Evolutionary conservation across 2,329 filamentous ascomycete species (phyloP).

Genomic region (Colletotrichum camelliae): DNA sequence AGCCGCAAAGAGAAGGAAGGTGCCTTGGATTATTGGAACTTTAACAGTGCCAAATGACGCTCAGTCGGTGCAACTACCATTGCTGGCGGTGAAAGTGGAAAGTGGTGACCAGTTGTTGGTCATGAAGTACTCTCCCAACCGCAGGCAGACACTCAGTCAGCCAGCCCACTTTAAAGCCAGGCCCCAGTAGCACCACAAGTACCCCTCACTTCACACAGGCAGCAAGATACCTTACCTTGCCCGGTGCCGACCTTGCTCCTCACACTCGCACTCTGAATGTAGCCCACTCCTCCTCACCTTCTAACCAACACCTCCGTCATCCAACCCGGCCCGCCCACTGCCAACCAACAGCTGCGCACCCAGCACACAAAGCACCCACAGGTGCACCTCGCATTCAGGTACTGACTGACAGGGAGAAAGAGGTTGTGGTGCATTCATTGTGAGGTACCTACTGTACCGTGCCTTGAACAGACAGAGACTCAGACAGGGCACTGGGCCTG

Average conservation of each 20-base stretch:
- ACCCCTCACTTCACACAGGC: background rate
- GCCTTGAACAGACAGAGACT: background rate
- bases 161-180: background rate
- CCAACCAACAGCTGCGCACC: constrained; percentile 1
- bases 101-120: background rate
- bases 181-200: background rate
- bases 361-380: background rate
- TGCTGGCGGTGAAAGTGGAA: background rate
- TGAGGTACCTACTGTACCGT: background rate
- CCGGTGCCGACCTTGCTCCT: background rate
- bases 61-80: background rate
- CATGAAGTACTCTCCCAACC: background rate
- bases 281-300: background rate
- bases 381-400: background rate
- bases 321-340: background rate
- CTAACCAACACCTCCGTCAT: background rate
- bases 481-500: background rate
- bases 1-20: background rate
- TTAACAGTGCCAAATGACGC: background rate
- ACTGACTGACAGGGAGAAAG: background rate
- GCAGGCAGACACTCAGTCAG: background rate
- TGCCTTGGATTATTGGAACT: background rate
- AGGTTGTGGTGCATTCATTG: background rate
- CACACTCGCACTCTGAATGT: background rate
- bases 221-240: background rate